Conservation (phyloP, 495 filamentous ascomycete species). For the Polyplosphaeria fusca region DNA sequence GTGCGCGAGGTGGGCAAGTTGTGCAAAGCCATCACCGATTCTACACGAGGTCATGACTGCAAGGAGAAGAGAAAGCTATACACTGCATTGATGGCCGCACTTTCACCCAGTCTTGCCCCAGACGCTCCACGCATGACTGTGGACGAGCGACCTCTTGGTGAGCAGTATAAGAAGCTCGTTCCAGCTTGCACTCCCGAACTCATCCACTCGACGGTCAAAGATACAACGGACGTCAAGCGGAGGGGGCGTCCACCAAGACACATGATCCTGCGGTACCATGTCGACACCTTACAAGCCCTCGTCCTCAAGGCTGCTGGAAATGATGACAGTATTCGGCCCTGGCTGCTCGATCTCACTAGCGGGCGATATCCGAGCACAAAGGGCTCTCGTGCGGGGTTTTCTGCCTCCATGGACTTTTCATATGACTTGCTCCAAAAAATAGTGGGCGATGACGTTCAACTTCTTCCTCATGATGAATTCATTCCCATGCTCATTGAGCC, state of each 20-base stretch:
- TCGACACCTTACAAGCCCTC: constrained; percentile 5
- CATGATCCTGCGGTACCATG: constrained; percentile 1
- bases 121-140: neutral
- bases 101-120: constrained; percentile 8
- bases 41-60: constrained; percentile 1
- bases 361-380: neutral
- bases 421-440: constrained; percentile 9
- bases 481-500: constrained; percentile 9
- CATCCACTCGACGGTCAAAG: neutral
- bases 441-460: neutral
- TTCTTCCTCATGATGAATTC: neutral
- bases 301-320: constrained; percentile 7
- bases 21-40: neutral
- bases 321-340: neutral
- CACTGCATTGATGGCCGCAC: constrained; percentile 7
- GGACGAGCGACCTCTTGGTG: constrained; percentile 15
- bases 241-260: neutral
- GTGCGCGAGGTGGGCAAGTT: constrained; percentile 13
- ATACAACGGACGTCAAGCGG: neutral
- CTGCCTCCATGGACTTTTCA: constrained; percentile 28
- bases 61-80: constrained; percentile 14
- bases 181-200: constrained; percentile 12
- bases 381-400: constrained; percentile 6
- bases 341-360: neutral
- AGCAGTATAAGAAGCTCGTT: constrained; percentile 9